Conservation (phyloP, 2,329 filamentous ascomycete species). For the Coniella vitis region DNA sequence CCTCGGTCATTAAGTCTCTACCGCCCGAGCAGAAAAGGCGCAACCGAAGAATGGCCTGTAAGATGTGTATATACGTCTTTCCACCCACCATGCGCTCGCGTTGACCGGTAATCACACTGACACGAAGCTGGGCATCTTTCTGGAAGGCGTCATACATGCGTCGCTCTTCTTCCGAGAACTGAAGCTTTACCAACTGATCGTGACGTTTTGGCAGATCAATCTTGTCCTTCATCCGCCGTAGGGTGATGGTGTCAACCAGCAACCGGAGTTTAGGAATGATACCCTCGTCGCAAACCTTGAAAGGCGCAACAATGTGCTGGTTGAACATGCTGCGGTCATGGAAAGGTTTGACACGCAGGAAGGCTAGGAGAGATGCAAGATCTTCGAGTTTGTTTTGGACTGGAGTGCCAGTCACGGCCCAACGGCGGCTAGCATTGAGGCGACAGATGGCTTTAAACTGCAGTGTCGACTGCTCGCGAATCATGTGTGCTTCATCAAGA, state of each 20-base stretch:
- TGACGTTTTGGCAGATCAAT: constrained; percentile 71
- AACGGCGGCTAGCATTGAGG: constrained; percentile 73
- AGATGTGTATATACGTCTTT: constrained; percentile 85
- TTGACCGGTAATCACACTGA: constrained; percentile 65
- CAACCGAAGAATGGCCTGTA: constrained; percentile 84
- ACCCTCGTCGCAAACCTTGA: constrained; percentile 78
- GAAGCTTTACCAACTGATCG: constrained; percentile 66
- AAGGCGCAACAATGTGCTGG: constrained; percentile 73
- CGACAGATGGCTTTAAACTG: constrained; percentile 81
- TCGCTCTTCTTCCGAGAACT: constrained; percentile 70
- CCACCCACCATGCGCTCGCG: constrained; percentile 65
- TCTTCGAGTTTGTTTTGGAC: constrained; percentile 93
- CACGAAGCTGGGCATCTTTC: constrained; percentile 70
- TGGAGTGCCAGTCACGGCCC: constrained; percentile 96
- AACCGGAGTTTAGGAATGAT: constrained; percentile 81
- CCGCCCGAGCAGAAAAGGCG: constrained; percentile 90
- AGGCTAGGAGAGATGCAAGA: constrained; percentile 77
- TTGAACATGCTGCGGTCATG: constrained; percentile 70
- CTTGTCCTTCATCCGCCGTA: constrained; percentile 86
- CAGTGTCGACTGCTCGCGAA: constrained; percentile 74
- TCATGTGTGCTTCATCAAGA: constrained; percentile 90
- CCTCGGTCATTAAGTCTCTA: constrained; percentile 78
- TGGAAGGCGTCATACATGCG: constrained; percentile 80
- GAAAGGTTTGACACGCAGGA: constrained; percentile 79
- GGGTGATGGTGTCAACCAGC: constrained; percentile 87